phyloP scores from a whole-genome alignment of 441 rosid species.

The Rhodomyrtus psidioides region DNA sequence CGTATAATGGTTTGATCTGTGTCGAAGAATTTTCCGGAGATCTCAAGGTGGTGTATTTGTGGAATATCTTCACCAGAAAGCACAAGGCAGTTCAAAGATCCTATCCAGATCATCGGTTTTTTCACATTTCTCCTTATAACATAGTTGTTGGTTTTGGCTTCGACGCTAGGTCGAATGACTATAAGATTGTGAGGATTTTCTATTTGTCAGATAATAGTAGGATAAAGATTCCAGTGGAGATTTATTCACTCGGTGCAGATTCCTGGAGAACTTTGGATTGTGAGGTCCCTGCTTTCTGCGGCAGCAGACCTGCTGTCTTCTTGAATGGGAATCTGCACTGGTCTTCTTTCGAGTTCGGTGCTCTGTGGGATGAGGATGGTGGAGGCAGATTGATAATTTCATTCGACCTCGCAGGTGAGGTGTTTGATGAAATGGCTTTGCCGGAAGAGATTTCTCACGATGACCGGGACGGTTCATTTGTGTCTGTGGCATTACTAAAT shows the following conservation, averaged over 20 bases:
- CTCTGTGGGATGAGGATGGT: background rate
- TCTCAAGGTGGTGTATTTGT: background rate
- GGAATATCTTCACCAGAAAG: background rate
- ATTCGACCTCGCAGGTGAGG: background rate
- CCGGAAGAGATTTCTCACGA: background rate
- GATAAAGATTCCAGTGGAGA: background rate
- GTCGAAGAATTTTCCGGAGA: accelerated
- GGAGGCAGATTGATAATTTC: background rate
- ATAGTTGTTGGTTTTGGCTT: background rate
- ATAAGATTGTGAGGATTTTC: background rate
- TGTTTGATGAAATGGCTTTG: background rate
- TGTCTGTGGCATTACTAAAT: background rate
- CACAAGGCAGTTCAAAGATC: background rate
- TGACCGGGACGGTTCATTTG: no score
- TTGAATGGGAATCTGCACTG: background rate
- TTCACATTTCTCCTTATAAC: no score
- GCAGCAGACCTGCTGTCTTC: background rate
- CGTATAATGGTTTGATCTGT: background rate
- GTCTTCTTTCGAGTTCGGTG: background rate
- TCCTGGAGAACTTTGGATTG: background rate
- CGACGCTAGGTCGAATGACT: background rate
- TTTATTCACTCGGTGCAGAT: background rate
- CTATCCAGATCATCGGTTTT: background rate
- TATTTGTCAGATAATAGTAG: background rate
- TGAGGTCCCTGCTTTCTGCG: background rate